Evolutionary conservation across 73 alveolate species (phyloP).

Genomic region (Paramecium octaurelia): DNA sequence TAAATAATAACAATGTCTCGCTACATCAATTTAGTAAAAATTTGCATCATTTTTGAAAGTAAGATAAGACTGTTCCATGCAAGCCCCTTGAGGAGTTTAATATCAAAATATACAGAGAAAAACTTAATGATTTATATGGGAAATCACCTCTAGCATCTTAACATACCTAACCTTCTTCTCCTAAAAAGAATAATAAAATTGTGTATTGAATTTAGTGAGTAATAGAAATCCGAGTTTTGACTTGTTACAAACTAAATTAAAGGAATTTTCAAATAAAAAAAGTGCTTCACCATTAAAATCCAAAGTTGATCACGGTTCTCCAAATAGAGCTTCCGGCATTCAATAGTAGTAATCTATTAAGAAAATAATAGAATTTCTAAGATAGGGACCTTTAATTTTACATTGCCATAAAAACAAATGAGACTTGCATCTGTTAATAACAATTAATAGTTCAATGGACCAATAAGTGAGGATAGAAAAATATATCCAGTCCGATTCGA

Average conservation of each 20-base stretch:
- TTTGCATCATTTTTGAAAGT: background rate
- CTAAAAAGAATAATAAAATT: background rate
- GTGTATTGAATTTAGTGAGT: background rate
- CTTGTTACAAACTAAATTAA: background rate
- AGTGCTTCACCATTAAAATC: background rate
- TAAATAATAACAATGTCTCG: background rate
- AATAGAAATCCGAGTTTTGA: background rate
- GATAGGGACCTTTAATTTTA: background rate
- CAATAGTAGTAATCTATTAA: background rate
- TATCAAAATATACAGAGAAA: conserved; percentile 14
- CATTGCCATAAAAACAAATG: background rate
- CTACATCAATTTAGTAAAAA: background rate
- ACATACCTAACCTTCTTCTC: background rate
- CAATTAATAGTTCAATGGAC: background rate
- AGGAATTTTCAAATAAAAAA: conserved; percentile 1
- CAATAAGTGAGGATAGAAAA: conserved; percentile 14
- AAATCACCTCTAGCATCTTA: background rate
- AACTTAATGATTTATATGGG: conserved; percentile 32
- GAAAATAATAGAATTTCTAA: background rate
- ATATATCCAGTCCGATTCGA: background rate
- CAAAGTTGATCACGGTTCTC: background rate
- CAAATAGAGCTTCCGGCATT: background rate
- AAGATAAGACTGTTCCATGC: background rate
- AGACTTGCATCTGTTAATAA: background rate
- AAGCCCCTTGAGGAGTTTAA: background rate